phyloP scores from a whole-genome alignment of 2,329 filamentous ascomycete species.

The Pyricularia pennisetigena region DNA sequence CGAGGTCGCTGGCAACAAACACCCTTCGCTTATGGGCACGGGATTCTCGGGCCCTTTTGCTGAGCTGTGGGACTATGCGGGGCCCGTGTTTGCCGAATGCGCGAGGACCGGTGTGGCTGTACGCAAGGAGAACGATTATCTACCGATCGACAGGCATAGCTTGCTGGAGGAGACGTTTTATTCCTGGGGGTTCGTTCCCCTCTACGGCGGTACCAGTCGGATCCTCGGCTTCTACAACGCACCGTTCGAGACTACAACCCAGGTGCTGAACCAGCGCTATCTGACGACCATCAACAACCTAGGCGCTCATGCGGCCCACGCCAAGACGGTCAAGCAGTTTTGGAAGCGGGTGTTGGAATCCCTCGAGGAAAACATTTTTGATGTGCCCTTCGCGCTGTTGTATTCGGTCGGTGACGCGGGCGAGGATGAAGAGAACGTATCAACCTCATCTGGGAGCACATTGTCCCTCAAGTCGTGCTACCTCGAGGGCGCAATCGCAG shows the following conservation, averaged over 20 bases:
- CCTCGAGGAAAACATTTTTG: constrained; percentile 22
- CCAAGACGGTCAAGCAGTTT: constrained; percentile 23
- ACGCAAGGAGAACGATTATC: constrained; percentile 21
- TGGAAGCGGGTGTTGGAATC: constrained; percentile 22
- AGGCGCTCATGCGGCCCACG: constrained; percentile 18
- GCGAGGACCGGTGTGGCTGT: constrained; percentile 22
- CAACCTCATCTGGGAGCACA: constrained; percentile 22
- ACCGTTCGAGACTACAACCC: constrained; percentile 25
- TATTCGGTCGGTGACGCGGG: constrained; percentile 26
- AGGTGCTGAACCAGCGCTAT: constrained; percentile 21
- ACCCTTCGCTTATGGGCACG: constrained; percentile 50
- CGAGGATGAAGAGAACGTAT: constrained; percentile 24
- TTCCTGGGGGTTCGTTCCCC: constrained; percentile 26
- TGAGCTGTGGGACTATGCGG: constrained; percentile 30
- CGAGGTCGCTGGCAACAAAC: constrained; percentile 51
- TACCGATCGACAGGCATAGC: constrained; percentile 21
- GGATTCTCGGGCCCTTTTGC: constrained; percentile 45
- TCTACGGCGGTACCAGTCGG: constrained; percentile 23
- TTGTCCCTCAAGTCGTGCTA: constrained; percentile 24
- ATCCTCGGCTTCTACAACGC: constrained; percentile 29
- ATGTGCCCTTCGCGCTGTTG: constrained; percentile 29
- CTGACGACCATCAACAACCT: constrained; percentile 23
- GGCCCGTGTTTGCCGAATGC: constrained; percentile 23
- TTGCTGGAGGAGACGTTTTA: constrained; percentile 29
- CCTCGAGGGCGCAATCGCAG: constrained; percentile 23